Evolutionary conservation across 73 alveolate species (phyloP), one percentile per base, ranked within the genome.

Genomic region (Tetrahymena thermophila): DNA sequence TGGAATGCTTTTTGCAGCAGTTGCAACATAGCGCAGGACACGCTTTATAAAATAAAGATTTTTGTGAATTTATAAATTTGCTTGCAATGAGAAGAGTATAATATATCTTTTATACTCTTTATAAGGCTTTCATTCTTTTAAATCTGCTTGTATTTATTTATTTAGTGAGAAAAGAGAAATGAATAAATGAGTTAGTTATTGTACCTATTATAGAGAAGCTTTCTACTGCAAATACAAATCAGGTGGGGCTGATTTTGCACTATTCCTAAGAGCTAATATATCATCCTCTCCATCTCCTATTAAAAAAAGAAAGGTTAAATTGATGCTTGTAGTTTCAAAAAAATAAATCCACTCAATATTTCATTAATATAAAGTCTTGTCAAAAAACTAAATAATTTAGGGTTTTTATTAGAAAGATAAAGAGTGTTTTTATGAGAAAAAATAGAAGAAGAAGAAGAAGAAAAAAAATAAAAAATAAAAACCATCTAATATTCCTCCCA

Each of bases 401-500:
- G 89, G 35, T 71, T 71, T 71, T 71, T 71, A 71, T 28, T 71
- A 31, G 40, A 71, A 71, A 71, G 89, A 71, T 71, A 71, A 71
- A 71, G 89, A 71, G 89, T 71, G 89, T 71, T 71, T 71, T 71
- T 71, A 71, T 71, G 89, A 71, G 89, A 71, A 71, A 71, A 71
- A 50, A 50, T 50, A 50, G 83, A 50, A 71, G 42, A 71, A 71
- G 31, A 71, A 71, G 34, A 56, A 5, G n/a, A n/a, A n/a, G n/a
- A n/a, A 71, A 58, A 28, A 71, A 71, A 71, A 7, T n/a, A 71
- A 71, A 28, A 71, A 71, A 71, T 71, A 71, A 71, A 71, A 71
- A 71, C 89, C 89, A 71, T 71, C 89, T 71, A 71, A 71, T 71
- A 71, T 71, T 71, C 89, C 89, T 71, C 89, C 89, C 89, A 71